Conservation (phyloP, 371 early-diverging fungal genomes). For the Actinomortierella ambigua region DNA sequence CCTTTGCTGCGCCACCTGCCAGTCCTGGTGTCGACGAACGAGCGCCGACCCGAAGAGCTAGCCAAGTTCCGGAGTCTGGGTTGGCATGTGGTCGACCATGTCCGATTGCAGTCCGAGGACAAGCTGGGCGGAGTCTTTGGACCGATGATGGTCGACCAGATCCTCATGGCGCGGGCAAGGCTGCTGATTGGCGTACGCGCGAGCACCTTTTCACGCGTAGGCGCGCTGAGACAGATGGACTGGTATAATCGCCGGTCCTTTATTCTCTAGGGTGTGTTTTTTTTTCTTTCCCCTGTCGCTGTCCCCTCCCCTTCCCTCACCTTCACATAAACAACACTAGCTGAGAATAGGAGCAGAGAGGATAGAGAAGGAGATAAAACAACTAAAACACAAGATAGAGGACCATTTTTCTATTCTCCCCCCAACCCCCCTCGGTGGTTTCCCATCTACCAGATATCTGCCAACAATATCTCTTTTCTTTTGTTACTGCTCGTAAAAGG, state of each 20-base stretch:
- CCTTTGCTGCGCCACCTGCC: constrained; percentile 19
- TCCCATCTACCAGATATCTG: too few species aligned
- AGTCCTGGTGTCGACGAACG: constrained; percentile 17
- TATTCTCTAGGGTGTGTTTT: too few species aligned
- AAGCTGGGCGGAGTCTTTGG: constrained; percentile 22
- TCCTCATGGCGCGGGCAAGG: constrained; percentile 27
- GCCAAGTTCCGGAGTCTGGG: constrained; percentile 2
- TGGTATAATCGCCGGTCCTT: constrained; percentile 23
- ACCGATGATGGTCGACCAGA: constrained; percentile 25
- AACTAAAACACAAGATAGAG: too few species aligned
- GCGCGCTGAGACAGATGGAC: constrained; percentile 24
- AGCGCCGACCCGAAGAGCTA: constrained; percentile 3
- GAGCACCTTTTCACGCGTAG: constrained; percentile 19
- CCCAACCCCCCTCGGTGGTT: too few species aligned
- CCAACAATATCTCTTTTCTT: too few species aligned
- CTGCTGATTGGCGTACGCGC: constrained; percentile 23
- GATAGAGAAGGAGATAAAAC: too few species aligned
- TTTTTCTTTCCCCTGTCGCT: too few species aligned
- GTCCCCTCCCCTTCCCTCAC: too few species aligned
- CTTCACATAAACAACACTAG: too few species aligned
- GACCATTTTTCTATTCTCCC: too few species aligned
- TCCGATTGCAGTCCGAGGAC: background rate
- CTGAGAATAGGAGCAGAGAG: too few species aligned
- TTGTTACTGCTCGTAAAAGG: too few species aligned
- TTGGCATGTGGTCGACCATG: constrained; percentile 6